phyloP scores from a whole-genome alignment of 352 stramenopile genomes.

The Phytophthora megakarya region DNA sequence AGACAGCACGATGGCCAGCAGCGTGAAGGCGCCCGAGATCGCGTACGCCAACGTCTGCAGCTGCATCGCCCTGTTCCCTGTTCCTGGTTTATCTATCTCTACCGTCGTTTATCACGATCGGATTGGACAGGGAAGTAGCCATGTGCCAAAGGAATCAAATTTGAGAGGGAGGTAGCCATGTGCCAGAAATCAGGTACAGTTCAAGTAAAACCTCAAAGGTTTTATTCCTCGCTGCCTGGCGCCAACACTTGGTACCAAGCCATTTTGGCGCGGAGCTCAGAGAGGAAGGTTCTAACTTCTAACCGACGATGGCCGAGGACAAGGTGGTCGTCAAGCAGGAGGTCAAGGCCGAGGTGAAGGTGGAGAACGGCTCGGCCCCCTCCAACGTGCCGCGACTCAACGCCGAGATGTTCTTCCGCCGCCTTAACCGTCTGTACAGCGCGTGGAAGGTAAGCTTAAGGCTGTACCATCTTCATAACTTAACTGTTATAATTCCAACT shows the following conservation, averaged over 20 bases:
- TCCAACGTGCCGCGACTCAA: constrained; percentile 52
- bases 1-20: constrained; percentile 81
- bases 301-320: constrained; percentile 17
- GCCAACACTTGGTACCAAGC: neutral
- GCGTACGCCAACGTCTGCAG: constrained; percentile 88
- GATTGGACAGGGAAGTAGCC: too few relatives aligned
- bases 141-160: too few relatives aligned
- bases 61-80: constrained; percentile 55
- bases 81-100: too few relatives aligned
- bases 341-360: constrained; percentile 49
- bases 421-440: constrained; percentile 74
- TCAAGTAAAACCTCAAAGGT: neutral
- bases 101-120: too few relatives aligned
- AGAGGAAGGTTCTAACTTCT: too few relatives aligned
- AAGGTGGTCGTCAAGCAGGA: constrained; percentile 21
- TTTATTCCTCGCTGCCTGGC: neutral
- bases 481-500: neutral
- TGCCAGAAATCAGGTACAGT: too few relatives aligned
- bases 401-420: constrained; percentile 77
- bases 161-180: too few relatives aligned
- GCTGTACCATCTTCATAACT: neutral
- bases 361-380: constrained; percentile 26
- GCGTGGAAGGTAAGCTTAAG: constrained; percentile 67
- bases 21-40: constrained; percentile 87
- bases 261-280: too few relatives aligned